Evolutionary conservation across 1,284 basidiomycete genomes (phyloP), one percentile per base, ranked within the genome.

Genomic region (Filobasidium uniguttulatum): DNA sequence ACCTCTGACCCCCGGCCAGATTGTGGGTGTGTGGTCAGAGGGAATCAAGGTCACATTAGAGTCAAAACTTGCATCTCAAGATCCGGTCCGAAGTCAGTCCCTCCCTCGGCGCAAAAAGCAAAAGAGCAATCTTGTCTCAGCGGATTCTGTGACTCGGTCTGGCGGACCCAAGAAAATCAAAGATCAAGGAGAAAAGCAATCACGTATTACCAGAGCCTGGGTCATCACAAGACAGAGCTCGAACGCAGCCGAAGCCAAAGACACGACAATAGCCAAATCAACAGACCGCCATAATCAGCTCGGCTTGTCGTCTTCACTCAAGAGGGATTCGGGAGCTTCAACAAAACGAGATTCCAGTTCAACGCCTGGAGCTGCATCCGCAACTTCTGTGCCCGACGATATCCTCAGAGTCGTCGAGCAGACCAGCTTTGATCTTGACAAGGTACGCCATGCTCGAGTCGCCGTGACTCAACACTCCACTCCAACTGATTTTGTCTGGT

Each of bases 351-450:
- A 29, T 28, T 4, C 80, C 88, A 43, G 73, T 75, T 55, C 71
- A 84, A 40, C 68, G 77, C 4, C 84, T 80, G 65, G 63, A 66
- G 12, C 59, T 79, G 20, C 54, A 60, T 3, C n/a, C 10, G n/a
- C 9, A n/a, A 33, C 31, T 33, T 9, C 9, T 28, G 30, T 22
- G 57, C 62, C 45, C 22, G 45, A 35, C 14, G 61, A 58, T 40
- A 55, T 48, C 15, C 60, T 87, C 53, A 71, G 63, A 26, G 72
- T 90, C 30, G 73, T 71, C 8, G 87, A 91, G 62, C 82, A 85
- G 61, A 87, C 83, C 0, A 83, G 82, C 2, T 90, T 85, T 62
- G 86, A 88, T 62, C 72, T 91, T 5, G 86, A 90, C 71, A 90
- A 90, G 77, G 87, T 85, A 56, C 56, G 73, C 58, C 12, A 20